These are phyloP conservation scores for Parasarocladium wereldwijsianum DNA, from an alignment of 2,329 filamentous ascomycete genomes.

Conservation along the genomic window DNA sequence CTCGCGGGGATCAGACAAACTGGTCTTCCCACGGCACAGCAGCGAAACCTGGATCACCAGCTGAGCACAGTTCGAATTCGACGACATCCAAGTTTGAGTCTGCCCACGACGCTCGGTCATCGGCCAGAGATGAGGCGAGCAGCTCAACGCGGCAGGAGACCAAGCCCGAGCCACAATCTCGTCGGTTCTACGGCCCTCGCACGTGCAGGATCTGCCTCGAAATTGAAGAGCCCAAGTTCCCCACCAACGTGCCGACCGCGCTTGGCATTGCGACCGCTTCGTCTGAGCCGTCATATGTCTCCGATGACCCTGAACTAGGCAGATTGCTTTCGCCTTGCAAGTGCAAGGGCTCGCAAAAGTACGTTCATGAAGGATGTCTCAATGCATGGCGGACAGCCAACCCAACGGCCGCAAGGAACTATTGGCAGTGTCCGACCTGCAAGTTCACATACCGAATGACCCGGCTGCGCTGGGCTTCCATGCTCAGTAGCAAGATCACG, in stretches of 20 bases:
- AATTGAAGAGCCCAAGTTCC: constrained; percentile 34
- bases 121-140: too few relatives aligned
- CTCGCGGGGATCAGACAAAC: too few relatives aligned
- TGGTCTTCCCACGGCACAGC: too few relatives aligned
- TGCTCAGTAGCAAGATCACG: constrained; percentile 49
- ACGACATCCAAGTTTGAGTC: too few relatives aligned
- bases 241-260: constrained; percentile 16
- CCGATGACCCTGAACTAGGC: constrained; percentile 57
- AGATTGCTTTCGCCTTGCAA: constrained; percentile 78
- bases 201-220: constrained; percentile 88
- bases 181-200: constrained; percentile 49
- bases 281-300: constrained; percentile 44
- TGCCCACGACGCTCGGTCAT: too few relatives aligned
- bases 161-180: background rate
- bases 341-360: constrained; percentile 86
- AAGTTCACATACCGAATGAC: constrained; percentile 68
- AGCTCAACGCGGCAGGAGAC: too few relatives aligned
- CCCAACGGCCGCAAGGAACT: constrained; percentile 51
- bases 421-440: constrained; percentile 81
- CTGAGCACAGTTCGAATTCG: too few relatives aligned
- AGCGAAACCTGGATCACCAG: too few relatives aligned
- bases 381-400: constrained; percentile 68
- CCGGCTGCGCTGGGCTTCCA: constrained; percentile 59
- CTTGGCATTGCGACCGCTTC: constrained; percentile 18
- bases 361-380: constrained; percentile 86